These are phyloP conservation scores for Delonix regia DNA, from an alignment of 306 rosid species.

Conservation along the genomic window DNA sequence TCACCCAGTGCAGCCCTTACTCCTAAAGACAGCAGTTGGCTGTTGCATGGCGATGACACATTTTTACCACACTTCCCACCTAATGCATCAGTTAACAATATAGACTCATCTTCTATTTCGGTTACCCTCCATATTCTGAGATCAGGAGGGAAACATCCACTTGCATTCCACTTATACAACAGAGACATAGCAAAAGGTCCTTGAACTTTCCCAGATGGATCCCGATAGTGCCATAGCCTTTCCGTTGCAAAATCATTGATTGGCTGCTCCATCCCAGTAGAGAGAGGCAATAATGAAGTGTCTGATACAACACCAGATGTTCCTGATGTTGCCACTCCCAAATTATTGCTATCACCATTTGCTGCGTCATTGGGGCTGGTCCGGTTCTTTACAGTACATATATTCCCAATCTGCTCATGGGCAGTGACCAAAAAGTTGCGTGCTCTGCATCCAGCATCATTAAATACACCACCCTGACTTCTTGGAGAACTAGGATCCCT, in stretches of 20 bases:
- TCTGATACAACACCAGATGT: constrained; percentile 54
- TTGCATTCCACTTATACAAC: constrained; percentile 69
- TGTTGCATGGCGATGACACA: constrained; percentile 38
- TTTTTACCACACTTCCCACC: constrained; percentile 52
- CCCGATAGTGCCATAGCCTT: constrained; percentile 80
- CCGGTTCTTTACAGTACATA: constrained; percentile 31
- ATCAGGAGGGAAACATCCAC: constrained; percentile 74
- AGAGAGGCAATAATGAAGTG: constrained; percentile 38
- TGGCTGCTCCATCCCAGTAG: constrained; percentile 52
- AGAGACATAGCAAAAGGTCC: constrained; percentile 82
- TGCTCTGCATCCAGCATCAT: constrained; percentile 41
- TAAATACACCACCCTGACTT: constrained; percentile 41
- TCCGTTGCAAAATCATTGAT: constrained; percentile 54
- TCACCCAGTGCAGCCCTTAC: constrained; percentile 40
- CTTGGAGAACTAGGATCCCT: constrained; percentile 49
- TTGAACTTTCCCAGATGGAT: constrained; percentile 83
- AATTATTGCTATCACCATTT: constrained; percentile 44
- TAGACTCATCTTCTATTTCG: constrained; percentile 61
- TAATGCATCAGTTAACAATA: constrained; percentile 66
- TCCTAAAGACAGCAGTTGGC: constrained; percentile 51
- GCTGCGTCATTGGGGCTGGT: constrained; percentile 41
- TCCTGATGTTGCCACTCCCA: constrained; percentile 44
- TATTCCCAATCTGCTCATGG: constrained; percentile 45
- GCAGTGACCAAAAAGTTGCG: constrained; percentile 34
- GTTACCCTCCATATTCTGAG: constrained; percentile 78